Percentiles rank a stretch among this genome's conserved stretches.
Conservation (phyloP, 2,329 filamentous ascomycete species). For the Pseudodiploospora longispora region DNA sequence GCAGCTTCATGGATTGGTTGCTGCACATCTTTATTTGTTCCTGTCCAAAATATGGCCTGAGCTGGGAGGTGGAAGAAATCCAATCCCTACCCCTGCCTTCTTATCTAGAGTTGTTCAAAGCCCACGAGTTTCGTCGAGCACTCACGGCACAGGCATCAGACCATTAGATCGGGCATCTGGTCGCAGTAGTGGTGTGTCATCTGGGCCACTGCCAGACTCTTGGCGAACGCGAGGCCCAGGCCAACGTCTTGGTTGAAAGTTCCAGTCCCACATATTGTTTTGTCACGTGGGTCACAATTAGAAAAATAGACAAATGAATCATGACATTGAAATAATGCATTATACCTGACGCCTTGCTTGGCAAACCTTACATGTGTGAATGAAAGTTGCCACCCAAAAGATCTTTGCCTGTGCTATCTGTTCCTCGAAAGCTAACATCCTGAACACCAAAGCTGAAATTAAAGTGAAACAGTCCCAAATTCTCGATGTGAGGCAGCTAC, state of each 20-base stretch:
- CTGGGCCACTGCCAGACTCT: constrained; percentile 50
- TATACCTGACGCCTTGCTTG: no score
- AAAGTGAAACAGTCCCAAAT: no score
- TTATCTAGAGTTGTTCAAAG: constrained; percentile 59
- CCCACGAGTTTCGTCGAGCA: constrained; percentile 12
- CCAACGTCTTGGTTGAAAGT: constrained; percentile 47
- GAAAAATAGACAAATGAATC: background rate
- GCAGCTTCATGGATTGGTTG: constrained; percentile 70
- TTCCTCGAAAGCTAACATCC: no score
- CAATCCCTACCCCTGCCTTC: constrained; percentile 65
- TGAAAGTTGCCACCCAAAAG: no score
- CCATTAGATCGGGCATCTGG: constrained; percentile 26
- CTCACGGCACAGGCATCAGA: constrained; percentile 44
- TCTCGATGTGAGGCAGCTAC: no score
- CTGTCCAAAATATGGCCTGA: constrained; percentile 79
- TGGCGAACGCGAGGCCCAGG: constrained; percentile 58
- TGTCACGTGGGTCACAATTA: background rate
- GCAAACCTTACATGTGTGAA: no score
- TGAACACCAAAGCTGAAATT: no score
- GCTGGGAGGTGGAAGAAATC: constrained; percentile 75
- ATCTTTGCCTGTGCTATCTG: no score
- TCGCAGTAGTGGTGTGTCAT: constrained; percentile 31
- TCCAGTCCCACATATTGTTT: no score
- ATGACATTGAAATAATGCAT: no score
- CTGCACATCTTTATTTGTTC: constrained; percentile 88